Conservation (phyloP, 345 rosid genomes). For the Brassica cretica region DNA sequence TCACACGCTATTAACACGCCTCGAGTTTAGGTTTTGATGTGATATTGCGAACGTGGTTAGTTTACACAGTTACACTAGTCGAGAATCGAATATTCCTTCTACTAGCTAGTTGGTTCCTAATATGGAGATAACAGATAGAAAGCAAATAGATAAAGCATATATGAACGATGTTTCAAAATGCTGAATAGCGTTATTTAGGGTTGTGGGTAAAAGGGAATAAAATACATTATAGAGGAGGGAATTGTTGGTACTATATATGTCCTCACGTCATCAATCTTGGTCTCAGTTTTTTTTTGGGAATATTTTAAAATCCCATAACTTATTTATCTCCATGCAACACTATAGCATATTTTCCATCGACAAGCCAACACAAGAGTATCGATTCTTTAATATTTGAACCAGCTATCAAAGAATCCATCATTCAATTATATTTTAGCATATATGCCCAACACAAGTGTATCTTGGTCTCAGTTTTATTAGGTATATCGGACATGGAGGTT, state of each 20-base stretch:
- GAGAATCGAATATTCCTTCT: constrained; percentile 18
- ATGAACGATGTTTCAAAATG: constrained; percentile 25
- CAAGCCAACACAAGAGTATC: constrained; percentile 20
- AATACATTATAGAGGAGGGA: constrained; percentile 10
- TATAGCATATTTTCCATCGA: not conserved
- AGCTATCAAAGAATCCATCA: not conserved
- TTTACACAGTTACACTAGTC: constrained; percentile 19
- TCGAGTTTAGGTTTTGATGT: constrained; percentile 3
- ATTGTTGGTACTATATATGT: constrained; percentile 20
- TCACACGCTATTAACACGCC: not conserved
- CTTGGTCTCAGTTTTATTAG: not conserved
- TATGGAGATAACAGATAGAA: not conserved
- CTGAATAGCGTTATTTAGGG: constrained; percentile 26
- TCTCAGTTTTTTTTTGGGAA: not conserved
- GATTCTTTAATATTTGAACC: constrained; percentile 25
- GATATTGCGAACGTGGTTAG: constrained; percentile 10
- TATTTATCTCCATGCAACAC: not conserved
- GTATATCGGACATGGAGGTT: not conserved
- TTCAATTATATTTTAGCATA: not conserved
- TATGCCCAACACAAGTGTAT: not conserved
- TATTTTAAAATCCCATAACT: constrained; percentile 6
- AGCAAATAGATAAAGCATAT: constrained; percentile 7
- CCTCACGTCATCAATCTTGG: constrained; percentile 16
- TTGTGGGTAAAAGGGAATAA: constrained; percentile 29
- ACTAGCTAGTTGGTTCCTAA: not conserved